phyloP scores from a whole-genome alignment of 1,284 basidiomycete species.

The Tilletiaria anomala region DNA sequence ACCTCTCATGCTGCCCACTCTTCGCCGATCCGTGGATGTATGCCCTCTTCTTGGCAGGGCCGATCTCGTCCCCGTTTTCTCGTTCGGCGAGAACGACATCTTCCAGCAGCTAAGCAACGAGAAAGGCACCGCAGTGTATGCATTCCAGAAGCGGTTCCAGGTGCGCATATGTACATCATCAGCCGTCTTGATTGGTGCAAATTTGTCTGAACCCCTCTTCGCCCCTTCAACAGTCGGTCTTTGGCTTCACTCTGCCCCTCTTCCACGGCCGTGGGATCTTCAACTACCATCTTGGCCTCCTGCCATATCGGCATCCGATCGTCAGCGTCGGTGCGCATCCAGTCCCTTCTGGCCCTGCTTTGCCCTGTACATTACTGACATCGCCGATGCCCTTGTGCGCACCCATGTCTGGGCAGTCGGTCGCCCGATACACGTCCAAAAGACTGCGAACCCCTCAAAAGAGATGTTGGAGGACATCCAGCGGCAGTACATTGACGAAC shows the following conservation, averaged over 20 bases:
- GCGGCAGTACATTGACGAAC: slow-evolving; percentile 72
- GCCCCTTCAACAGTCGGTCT: too few species aligned
- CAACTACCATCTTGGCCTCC: slow-evolving; percentile 55
- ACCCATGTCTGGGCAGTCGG: too few species aligned
- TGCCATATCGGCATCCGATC: slow-evolving; percentile 88
- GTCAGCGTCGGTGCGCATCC: slow-evolving; percentile 56
- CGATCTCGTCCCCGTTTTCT: slow-evolving; percentile 25
- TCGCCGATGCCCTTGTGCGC: too few species aligned
- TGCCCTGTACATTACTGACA: too few species aligned
- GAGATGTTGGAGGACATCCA: slow-evolving; percentile 71
- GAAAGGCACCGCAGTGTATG: slow-evolving; percentile 74
- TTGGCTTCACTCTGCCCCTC: slow-evolving; percentile 90
- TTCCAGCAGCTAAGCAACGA: slow-evolving; percentile 91
- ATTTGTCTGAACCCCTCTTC: too few species aligned
- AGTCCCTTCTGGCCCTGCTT: background rate
- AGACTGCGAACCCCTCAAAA: slow-evolving; percentile 62
- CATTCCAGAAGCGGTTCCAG: slow-evolving; percentile 77
- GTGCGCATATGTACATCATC: too few species aligned
- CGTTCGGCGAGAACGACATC: slow-evolving; percentile 61
- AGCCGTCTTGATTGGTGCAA: too few species aligned
- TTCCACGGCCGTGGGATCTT: slow-evolving; percentile 68
- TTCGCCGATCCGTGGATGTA: too few species aligned
- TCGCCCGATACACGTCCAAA: slow-evolving; percentile 64
- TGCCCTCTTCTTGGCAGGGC: too few species aligned
- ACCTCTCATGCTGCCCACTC: too few species aligned